Evolutionary conservation across 768 basidiomycete species (phyloP).

Genomic region (Dacryopinax primogenitus): DNA sequence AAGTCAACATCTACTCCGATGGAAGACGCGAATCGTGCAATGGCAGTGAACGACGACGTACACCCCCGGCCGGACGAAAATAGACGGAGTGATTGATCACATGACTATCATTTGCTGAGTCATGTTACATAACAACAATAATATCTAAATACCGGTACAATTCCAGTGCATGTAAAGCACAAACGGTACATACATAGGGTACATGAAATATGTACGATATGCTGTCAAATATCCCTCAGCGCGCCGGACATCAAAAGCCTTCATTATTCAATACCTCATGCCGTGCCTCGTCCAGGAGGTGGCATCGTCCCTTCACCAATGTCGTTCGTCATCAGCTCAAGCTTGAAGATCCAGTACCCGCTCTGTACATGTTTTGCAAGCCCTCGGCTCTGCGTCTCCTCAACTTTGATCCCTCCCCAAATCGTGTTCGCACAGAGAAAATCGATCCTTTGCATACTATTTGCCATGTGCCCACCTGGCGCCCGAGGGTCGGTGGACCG

Average conservation of each 20-base stretch:
- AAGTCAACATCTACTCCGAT: no score
- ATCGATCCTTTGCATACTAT: not conserved
- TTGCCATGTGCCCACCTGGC: not conserved
- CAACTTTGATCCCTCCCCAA: not conserved
- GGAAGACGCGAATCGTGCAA: no score
- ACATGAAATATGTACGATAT: constrained; percentile 6
- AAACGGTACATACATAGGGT: not conserved
- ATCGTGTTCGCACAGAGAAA: constrained; percentile 6
- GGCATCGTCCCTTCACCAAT: constrained; percentile 7
- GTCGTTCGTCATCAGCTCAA: not conserved
- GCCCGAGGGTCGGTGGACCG: not conserved
- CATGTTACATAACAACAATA: not conserved
- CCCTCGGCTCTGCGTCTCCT: not conserved
- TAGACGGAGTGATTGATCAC: no score
- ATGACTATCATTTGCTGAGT: no score
- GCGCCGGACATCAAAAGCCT: not conserved
- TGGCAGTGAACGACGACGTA: no score
- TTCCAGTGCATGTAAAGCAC: not conserved
- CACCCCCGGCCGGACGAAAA: no score
- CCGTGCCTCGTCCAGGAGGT: not conserved
- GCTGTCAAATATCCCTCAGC: not conserved
- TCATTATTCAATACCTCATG: not conserved
- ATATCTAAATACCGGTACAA: not conserved
- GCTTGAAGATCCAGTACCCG: constrained; percentile 8
- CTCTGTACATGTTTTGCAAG: not conserved